A percentile compares a stretch with the other conserved stretches of the same genome.
phyloP scores from a whole-genome alignment of 352 stramenopile species.

The Pythium aphanidermatum region DNA sequence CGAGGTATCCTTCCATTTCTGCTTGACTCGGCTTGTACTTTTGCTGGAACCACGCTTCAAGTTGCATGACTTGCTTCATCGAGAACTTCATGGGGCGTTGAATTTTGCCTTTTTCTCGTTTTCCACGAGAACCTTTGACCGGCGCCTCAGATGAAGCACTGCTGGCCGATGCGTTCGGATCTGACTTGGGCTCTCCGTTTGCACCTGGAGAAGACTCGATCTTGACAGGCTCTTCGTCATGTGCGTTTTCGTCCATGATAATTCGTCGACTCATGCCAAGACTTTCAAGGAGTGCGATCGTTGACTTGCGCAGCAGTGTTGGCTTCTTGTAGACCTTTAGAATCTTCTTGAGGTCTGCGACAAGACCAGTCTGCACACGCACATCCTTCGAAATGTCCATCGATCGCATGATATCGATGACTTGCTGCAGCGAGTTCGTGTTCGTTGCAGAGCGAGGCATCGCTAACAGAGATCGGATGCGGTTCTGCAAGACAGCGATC shows the following conservation, averaged over 20 bases:
- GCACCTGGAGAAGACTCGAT: slow-evolving; percentile 13
- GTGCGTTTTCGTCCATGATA: slow-evolving; percentile 32
- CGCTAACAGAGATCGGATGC: slow-evolving; percentile 56
- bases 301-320: slow-evolving; percentile 67
- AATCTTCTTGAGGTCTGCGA: slow-evolving; percentile 72
- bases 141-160: neutral
- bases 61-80: slow-evolving; percentile 71
- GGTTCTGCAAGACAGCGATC: slow-evolving; percentile 61
- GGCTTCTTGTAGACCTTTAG: slow-evolving; percentile 76
- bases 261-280: slow-evolving; percentile 60
- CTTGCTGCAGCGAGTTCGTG: slow-evolving; percentile 70
- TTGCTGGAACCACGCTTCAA: slow-evolving; percentile 82
- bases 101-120: slow-evolving; percentile 54
- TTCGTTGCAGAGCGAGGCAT: slow-evolving; percentile 44
- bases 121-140: slow-evolving; percentile 22
- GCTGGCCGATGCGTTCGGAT: no score
- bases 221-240: slow-evolving; percentile 40
- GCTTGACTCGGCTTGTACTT: slow-evolving; percentile 80
- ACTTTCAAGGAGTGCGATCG: slow-evolving; percentile 59
- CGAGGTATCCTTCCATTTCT: slow-evolving; percentile 76
- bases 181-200: slow-evolving; percentile 13
- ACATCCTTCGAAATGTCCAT: slow-evolving; percentile 73
- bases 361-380: slow-evolving; percentile 58
- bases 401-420: slow-evolving; percentile 68
- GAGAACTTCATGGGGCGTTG: slow-evolving; percentile 84